Percentiles rank a stretch among this genome's conserved stretches.
Evolutionary conservation across 2,329 filamentous ascomycete genomes (phyloP).

Genomic region (Fusarium cicatricum): DNA sequence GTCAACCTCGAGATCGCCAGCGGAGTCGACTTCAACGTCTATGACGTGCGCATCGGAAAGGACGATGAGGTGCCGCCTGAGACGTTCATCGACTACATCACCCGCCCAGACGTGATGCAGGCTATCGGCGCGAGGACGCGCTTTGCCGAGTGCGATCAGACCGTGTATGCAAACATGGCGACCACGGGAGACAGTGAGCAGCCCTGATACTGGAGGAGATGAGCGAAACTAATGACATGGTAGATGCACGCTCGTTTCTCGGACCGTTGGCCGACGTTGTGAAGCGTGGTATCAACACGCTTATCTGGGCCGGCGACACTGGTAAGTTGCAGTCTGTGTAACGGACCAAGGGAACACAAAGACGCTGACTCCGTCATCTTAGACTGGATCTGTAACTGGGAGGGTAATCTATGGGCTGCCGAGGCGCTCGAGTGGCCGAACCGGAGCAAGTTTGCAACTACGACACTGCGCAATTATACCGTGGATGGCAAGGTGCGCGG

Average conservation of each 20-base stretch:
- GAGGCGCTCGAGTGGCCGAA: conserved; percentile 55
- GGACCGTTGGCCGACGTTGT: conserved; percentile 54
- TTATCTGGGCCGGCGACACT: conserved; percentile 65
- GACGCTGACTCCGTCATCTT: background rate
- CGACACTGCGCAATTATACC: conserved; percentile 51
- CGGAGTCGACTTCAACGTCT: conserved; percentile 52
- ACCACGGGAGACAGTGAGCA: conserved; percentile 37
- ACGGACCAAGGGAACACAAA: background rate
- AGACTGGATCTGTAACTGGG: conserved; percentile 68
- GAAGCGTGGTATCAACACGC: conserved; percentile 55
- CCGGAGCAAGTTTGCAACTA: conserved; percentile 49
- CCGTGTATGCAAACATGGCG: conserved; percentile 35
- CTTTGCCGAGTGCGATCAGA: conserved; percentile 38
- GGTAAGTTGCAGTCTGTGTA: conserved; percentile 34
- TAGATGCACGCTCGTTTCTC: conserved; percentile 55
- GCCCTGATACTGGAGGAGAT: background rate
- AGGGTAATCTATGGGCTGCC: conserved; percentile 57
- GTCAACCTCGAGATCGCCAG: conserved; percentile 35
- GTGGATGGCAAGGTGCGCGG: conserved; percentile 57
- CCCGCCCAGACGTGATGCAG: conserved; percentile 35
- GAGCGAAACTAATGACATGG: conserved; percentile 10
- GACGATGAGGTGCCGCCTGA: conserved; percentile 35
- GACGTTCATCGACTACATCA: conserved; percentile 37
- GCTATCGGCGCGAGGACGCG: conserved; percentile 38
- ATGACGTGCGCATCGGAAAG: conserved; percentile 53